phyloP scores from a whole-genome alignment of 2,329 filamentous ascomycete species.

The Volutella citrinella region DNA sequence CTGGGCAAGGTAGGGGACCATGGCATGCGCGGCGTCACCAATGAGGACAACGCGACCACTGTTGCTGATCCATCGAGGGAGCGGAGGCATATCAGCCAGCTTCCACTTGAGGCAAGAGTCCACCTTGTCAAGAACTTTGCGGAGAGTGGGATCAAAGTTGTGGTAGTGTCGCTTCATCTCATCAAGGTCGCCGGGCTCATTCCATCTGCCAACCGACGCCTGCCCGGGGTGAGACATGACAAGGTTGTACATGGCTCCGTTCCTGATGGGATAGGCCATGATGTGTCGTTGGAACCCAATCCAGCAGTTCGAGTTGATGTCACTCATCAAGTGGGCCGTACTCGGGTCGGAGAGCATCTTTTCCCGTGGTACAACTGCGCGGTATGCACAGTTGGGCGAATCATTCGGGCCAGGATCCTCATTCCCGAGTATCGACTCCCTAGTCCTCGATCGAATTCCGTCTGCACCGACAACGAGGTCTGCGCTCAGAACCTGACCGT shows the following conservation, averaged over 20 bases:
- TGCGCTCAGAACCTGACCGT: not conserved
- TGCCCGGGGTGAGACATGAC: not conserved
- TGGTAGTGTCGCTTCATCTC: conserved; percentile 1
- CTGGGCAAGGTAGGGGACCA: not conserved
- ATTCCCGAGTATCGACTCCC: conserved; percentile 1
- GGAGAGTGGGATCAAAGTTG: conserved; percentile 1
- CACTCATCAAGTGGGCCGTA: not conserved
- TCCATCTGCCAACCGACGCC: not conserved
- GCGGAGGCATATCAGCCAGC: not conserved
- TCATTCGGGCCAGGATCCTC: not conserved
- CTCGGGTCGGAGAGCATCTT: conserved; percentile 1
- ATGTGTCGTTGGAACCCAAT: conserved; percentile 1
- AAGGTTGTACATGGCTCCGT: conserved; percentile 1
- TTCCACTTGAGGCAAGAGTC: not conserved
- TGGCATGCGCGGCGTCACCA: not conserved
- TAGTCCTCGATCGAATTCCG: not conserved
- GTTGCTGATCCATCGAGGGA: not conserved
- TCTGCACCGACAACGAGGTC: conserved; percentile 1
- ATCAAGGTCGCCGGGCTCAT: not conserved
- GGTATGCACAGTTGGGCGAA: conserved; percentile 3
- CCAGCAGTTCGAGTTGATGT: conserved; percentile 1
- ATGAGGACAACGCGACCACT: not conserved
- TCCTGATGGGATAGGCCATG: conserved; percentile 1
- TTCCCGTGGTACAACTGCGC: conserved; percentile 2
- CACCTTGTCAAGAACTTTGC: not conserved